Conservation (phyloP, 2,329 filamentous ascomycete species). For the Phaeosphaeria sp. region DNA sequence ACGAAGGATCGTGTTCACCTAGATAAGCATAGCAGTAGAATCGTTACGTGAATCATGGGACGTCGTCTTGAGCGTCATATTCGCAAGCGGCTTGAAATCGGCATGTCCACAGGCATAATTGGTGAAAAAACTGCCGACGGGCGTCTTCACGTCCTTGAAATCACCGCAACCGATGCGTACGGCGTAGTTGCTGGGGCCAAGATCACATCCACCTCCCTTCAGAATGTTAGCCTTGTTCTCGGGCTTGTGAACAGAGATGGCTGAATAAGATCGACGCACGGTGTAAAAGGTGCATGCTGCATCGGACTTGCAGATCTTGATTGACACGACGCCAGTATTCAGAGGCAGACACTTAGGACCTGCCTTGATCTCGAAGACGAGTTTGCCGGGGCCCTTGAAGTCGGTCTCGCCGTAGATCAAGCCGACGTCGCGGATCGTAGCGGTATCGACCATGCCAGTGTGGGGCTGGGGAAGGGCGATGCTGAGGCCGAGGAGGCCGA, state of each 20-base stretch:
- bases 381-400: conserved; percentile 13
- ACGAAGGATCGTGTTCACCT: background rate
- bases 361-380: conserved; percentile 18
- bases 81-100: background rate
- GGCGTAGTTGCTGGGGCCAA: background rate
- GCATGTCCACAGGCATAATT: conserved; percentile 1
- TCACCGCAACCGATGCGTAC: conserved; percentile 3
- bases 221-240: background rate
- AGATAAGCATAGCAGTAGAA: background rate
- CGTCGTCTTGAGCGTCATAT: background rate
- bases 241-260: background rate
- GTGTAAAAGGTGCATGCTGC: conserved; percentile 16
- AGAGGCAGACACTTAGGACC: conserved; percentile 14
- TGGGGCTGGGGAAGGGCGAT: conserved; percentile 16
- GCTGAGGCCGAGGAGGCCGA: background rate
- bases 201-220: background rate
- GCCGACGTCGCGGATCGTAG: conserved; percentile 22
- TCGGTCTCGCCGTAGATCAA: conserved; percentile 14
- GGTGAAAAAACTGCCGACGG: conserved; percentile 1
- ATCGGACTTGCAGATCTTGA: conserved; percentile 17
- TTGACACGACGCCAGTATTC: conserved; percentile 9
- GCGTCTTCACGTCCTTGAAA: background rate
- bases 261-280: background rate
- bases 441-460: conserved; percentile 26
- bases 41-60: background rate